phyloP scores from a whole-genome alignment of 2,329 filamentous ascomycete genomes.

The Dothistroma pini region DNA sequence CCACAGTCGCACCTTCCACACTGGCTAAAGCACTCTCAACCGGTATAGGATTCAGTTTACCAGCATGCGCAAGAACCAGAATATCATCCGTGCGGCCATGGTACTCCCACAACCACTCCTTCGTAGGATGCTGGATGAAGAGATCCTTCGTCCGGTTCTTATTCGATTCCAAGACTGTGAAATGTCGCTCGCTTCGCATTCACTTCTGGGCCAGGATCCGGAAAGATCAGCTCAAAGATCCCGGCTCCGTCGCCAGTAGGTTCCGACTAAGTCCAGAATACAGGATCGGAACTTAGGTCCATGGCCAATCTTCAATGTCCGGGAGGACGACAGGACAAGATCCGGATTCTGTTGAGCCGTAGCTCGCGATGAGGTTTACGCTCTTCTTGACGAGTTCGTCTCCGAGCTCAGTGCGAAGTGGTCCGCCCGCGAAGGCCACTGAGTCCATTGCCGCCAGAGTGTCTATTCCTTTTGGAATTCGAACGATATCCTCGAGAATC shows the following conservation, averaged over 20 bases:
- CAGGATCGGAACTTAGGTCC: neutral
- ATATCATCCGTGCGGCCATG: conserved; percentile 2
- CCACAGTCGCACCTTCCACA: neutral
- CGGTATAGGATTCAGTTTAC: conserved; percentile 1
- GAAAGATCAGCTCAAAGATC: neutral
- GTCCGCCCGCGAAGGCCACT: neutral
- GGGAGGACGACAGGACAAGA: neutral
- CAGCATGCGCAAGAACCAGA: neutral
- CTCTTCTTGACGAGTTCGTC: neutral
- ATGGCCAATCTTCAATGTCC: neutral
- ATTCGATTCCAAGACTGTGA: neutral
- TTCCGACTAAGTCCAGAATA: neutral
- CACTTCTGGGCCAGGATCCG: neutral
- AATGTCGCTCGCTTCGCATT: neutral
- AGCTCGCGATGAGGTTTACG: neutral
- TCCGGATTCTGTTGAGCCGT: neutral
- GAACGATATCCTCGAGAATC: neutral
- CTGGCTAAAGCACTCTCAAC: neutral
- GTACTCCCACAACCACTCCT: conserved; percentile 3
- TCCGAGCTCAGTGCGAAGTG: neutral
- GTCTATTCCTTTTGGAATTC: neutral
- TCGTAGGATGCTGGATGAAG: conserved; percentile 3
- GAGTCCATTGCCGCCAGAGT: neutral
- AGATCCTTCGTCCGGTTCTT: conserved; percentile 2
- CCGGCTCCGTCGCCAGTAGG: neutral